phyloP scores from a whole-genome alignment of 208 protist genomes.

The Crithidia thermophila region DNA sequence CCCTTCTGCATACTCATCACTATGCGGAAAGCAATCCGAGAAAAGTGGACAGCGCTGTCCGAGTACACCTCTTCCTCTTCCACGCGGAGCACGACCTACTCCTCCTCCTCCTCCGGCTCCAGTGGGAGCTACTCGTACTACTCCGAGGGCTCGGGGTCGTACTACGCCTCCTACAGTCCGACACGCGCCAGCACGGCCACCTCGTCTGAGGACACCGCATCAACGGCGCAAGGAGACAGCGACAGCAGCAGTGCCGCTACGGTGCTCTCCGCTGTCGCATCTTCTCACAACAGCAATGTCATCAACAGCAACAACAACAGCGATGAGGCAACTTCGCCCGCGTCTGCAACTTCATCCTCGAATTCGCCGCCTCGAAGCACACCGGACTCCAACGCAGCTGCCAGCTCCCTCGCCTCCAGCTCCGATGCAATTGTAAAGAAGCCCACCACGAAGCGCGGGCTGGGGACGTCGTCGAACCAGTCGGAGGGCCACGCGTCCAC shows the following conservation, averaged over 20 bases:
- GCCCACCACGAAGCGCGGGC: no score
- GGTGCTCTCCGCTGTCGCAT: not conserved
- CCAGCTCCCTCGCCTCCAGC: not conserved
- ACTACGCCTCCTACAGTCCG: not conserved
- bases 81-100: not conserved
- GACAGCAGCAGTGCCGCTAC: no score
- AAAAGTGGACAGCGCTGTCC: not conserved
- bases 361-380: no score
- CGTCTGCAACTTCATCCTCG: not conserved
- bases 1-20: not conserved
- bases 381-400: not conserved
- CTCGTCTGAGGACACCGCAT: no score
- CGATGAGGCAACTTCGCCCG: not conserved
- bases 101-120: not conserved
- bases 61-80: not conserved
- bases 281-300: no score
- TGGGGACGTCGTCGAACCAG: no score
- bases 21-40: not conserved
- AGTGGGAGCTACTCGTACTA: slow-evolving; percentile 16
- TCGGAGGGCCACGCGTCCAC: not conserved
- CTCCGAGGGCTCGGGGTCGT: slow-evolving; percentile 10
- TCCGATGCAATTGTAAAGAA: slow-evolving; percentile 2
- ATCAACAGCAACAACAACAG: not conserved
- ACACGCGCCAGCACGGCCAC: no score
- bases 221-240: no score